phyloP scores from a whole-genome alignment of 1,284 basidiomycete species.

The Sporisorium iseilematis-ciliati region DNA sequence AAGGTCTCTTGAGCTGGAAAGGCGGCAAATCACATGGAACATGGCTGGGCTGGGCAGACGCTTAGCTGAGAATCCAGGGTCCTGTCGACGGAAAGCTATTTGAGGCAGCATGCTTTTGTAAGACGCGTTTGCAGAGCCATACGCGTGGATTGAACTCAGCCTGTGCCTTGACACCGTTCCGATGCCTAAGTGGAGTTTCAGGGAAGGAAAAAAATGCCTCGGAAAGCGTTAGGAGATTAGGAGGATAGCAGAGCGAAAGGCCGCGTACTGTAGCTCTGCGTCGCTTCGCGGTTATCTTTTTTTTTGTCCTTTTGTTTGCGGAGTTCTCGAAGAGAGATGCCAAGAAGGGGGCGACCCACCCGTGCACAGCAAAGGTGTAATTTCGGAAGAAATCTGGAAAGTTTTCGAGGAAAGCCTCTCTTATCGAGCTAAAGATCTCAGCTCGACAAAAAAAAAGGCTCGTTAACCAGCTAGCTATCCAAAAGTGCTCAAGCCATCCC shows the following conservation, averaged over 20 bases:
- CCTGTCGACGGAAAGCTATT: slow-evolving; percentile 16
- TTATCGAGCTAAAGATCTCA: slow-evolving; percentile 34
- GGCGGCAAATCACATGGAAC: slow-evolving; percentile 5
- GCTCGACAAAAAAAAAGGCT: not conserved
- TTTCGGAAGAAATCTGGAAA: slow-evolving; percentile 21
- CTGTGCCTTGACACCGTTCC: not conserved
- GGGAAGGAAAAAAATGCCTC: not conserved
- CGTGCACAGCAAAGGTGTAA: not conserved
- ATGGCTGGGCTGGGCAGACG: slow-evolving; percentile 2
- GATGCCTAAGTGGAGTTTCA: slow-evolving; percentile 13
- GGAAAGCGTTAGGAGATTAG: not conserved
- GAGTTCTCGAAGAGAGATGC: not conserved
- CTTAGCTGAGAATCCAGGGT: slow-evolving; percentile 41
- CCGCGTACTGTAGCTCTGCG: slow-evolving; percentile 3
- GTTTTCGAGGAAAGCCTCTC: not conserved
- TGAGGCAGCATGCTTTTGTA: slow-evolving; percentile 17
- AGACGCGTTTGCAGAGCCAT: slow-evolving; percentile 8
- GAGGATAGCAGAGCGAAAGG: not conserved
- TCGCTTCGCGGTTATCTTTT: slow-evolving; percentile 4
- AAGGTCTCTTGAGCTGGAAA: not conserved
- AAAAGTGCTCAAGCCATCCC: slow-evolving; percentile 17
- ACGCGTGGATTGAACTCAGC: not conserved
- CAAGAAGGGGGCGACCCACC: not conserved
- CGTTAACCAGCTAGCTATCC: not conserved
- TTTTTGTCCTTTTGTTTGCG: not conserved